Conservation (phyloP, 2,329 filamentous ascomycete genomes). For the Graphilbum fragrans region DNA sequence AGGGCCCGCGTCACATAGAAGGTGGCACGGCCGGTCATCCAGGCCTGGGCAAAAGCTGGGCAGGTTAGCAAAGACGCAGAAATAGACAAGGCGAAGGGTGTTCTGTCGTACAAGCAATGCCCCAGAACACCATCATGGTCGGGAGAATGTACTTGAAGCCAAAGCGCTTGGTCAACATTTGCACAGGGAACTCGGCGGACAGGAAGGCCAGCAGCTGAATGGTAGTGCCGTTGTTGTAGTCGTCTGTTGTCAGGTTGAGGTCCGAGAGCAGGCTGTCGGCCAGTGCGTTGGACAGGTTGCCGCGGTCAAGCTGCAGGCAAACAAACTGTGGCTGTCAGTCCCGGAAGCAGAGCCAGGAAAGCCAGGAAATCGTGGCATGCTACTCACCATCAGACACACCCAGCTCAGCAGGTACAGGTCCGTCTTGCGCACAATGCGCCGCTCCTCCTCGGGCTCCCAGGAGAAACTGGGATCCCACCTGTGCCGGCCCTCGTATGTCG, state of each 20-base stretch:
- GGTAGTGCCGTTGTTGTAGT: constrained; percentile 47
- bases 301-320: constrained; percentile 49
- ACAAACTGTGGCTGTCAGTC: constrained; percentile 33
- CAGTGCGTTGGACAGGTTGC: constrained; percentile 49
- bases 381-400: constrained; percentile 20
- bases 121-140: constrained; percentile 36
- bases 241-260: constrained; percentile 30
- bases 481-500: constrained; percentile 27
- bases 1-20: constrained; percentile 40
- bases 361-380: not conserved
- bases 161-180: constrained; percentile 43
- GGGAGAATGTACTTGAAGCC: constrained; percentile 46
- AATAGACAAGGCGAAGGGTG: not conserved
- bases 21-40: constrained; percentile 30
- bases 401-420: constrained; percentile 27
- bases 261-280: constrained; percentile 51
- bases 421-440: constrained; percentile 39
- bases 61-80: constrained; percentile 21
- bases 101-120: constrained; percentile 26
- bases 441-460: constrained; percentile 48
- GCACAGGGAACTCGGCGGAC: constrained; percentile 44
- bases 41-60: constrained; percentile 32
- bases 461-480: constrained; percentile 25
- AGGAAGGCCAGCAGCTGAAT: constrained; percentile 43
- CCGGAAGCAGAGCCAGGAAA: not conserved